A percentile compares a stretch with the other conserved stretches of the same genome.
Evolutionary conservation across 306 rosid species (phyloP).

Genomic region (Trifolium subterraneum): DNA sequence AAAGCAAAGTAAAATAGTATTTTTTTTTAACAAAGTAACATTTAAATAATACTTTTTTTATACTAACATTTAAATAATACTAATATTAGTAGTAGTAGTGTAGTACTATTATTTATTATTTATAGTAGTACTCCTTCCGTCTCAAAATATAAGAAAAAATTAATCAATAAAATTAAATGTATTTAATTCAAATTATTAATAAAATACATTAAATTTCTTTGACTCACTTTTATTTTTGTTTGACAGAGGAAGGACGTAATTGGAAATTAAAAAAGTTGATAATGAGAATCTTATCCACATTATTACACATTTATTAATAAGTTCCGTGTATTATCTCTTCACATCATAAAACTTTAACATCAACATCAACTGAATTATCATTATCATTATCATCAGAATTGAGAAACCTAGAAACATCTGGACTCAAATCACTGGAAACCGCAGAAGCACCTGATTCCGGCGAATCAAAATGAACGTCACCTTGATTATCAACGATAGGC

Average conservation of each 20-base stretch:
- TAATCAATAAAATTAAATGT: too few species aligned
- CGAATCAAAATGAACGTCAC: conserved; percentile 30
- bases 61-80: too few species aligned
- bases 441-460: conserved; percentile 50
- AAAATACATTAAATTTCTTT: too few species aligned
- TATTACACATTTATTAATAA: neutral
- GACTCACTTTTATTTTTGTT: too few species aligned
- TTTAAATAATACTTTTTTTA: too few species aligned
- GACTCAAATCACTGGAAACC: conserved; percentile 41
- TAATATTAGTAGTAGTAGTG: too few species aligned
- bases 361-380: neutral
- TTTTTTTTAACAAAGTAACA: neutral
- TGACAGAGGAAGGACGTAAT: too few species aligned
- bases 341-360: conserved; percentile 13
- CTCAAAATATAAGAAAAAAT: too few species aligned
- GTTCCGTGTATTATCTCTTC: neutral
- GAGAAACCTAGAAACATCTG: conserved; percentile 46
- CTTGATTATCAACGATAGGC: neutral
- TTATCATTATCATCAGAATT: conserved; percentile 44
- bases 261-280: neutral
- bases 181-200: too few species aligned
- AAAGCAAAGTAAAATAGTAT: neutral
- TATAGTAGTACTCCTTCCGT: too few species aligned
- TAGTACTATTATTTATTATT: too few species aligned
- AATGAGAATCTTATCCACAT: neutral